A percentile compares a stretch with the other conserved stretches of the same genome.
Conservation (phyloP, 129 eudicot genomes). For the Tanacetum coccineum region DNA sequence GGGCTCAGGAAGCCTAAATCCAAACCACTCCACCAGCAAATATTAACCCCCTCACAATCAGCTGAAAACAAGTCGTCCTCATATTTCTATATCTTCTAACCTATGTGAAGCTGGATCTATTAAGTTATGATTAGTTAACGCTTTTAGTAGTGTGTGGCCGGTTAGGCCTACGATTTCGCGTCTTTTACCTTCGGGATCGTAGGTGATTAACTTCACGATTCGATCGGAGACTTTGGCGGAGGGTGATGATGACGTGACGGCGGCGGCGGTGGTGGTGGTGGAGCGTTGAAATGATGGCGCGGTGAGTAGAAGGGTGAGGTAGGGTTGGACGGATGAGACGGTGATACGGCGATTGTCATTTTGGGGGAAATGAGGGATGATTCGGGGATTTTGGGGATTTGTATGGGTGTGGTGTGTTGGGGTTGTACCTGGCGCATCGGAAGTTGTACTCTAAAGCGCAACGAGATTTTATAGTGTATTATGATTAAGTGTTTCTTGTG, state of each 20-base stretch:
- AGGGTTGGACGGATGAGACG: conserved; percentile 45
- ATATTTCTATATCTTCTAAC: conserved; percentile 97
- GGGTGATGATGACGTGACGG: conserved; percentile 27
- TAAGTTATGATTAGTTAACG: conserved; percentile 56
- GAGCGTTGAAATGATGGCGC: conserved; percentile 46
- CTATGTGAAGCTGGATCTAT: too few relatives aligned
- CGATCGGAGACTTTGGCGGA: conserved; percentile 92
- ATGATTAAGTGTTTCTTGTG: too few relatives aligned
- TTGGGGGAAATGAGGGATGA: conserved; percentile 16
- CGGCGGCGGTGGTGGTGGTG: too few relatives aligned
- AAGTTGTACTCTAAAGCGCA: too few relatives aligned
- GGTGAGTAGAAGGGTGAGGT: conserved; percentile 40
- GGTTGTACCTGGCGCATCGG: conserved; percentile 12
- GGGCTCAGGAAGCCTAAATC: conserved; percentile 68
- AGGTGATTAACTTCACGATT: conserved; percentile 69
- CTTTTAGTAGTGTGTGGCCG: conserved; percentile 82
- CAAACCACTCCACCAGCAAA: conserved; percentile 94
- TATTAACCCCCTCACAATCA: conserved; percentile 95
- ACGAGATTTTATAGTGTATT: too few relatives aligned
- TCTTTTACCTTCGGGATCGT: conserved; percentile 73
- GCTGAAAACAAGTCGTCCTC: too few relatives aligned
- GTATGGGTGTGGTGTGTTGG: background rate
- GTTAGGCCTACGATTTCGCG: conserved; percentile 73
- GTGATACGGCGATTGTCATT: conserved; percentile 73
- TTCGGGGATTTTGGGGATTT: background rate